A percentile compares a stretch with the other conserved stretches of the same genome.
Conservation (phyloP, 805 yeast genomes). For the Zygosaccharomyces gambellarensis region DNA sequence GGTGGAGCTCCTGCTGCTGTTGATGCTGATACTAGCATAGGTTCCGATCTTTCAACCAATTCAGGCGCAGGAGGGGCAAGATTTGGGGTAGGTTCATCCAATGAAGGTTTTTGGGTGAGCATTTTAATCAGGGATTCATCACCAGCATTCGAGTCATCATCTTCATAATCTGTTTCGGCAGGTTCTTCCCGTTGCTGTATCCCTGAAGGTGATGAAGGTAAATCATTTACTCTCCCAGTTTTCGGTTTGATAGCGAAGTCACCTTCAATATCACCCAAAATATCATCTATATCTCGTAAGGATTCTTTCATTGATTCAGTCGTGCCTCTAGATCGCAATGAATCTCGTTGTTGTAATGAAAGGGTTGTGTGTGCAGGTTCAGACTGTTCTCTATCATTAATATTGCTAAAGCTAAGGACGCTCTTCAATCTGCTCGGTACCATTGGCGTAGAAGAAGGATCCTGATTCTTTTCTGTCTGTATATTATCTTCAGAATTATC, state of each 20-base stretch:
- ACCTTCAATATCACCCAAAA: slow-evolving; percentile 28
- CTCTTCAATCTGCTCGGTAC: slow-evolving; percentile 25
- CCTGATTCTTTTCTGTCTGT: slow-evolving; percentile 11
- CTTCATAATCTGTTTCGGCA: slow-evolving; percentile 1
- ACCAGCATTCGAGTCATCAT: slow-evolving; percentile 14
- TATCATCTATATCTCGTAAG: slow-evolving; percentile 31
- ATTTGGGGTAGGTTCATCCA: not conserved
- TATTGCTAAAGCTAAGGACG: slow-evolving; percentile 26
- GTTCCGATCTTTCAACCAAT: not conserved
- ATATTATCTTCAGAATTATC: slow-evolving; percentile 16
- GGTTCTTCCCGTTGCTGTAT: slow-evolving; percentile 7
- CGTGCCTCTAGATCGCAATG: slow-evolving; percentile 7
- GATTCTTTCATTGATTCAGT: slow-evolving; percentile 12
- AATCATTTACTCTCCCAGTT: slow-evolving; percentile 9
- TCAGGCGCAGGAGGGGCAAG: not conserved
- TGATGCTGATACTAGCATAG: not conserved
- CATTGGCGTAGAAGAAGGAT: slow-evolving; percentile 32
- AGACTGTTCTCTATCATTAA: slow-evolving; percentile 12
- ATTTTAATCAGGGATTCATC: slow-evolving; percentile 29
- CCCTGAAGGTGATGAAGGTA: slow-evolving; percentile 31
- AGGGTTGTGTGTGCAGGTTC: slow-evolving; percentile 5
- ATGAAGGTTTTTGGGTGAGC: slow-evolving; percentile 23
- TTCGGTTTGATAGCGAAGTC: slow-evolving; percentile 14
- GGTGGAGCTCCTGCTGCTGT: not conserved
- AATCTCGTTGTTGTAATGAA: slow-evolving; percentile 10